These are phyloP conservation scores for Musa itinerans DNA, from an alignment of 176 grass and related monocot genomes.

Conservation along the genomic window DNA sequence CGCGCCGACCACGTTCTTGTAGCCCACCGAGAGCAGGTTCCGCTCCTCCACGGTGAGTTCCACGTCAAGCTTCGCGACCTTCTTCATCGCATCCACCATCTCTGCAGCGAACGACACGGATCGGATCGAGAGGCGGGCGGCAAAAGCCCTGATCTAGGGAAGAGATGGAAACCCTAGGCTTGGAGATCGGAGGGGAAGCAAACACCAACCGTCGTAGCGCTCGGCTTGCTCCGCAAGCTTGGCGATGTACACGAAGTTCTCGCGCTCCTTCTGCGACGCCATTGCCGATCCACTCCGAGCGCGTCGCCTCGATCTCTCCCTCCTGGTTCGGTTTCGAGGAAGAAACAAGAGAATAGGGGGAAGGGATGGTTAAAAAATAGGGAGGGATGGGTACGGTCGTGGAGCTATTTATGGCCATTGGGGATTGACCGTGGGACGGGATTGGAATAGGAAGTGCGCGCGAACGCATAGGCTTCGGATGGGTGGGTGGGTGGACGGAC, in stretches of 20 bases:
- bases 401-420: background rate
- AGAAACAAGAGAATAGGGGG: too few species aligned
- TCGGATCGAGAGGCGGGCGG: background rate
- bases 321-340: background rate
- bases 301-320: background rate
- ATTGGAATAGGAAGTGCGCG: background rate
- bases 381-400: background rate
- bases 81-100: conserved; percentile 57
- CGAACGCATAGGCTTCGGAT: too few species aligned
- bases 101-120: conserved; percentile 24
- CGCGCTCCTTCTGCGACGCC: conserved; percentile 8
- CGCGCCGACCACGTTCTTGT: conserved; percentile 49
- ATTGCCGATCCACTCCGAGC: conserved; percentile 2
- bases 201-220: background rate
- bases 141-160: background rate
- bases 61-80: conserved; percentile 37
- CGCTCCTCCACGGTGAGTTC: conserved; percentile 45
- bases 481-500: too few species aligned
- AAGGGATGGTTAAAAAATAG: too few species aligned
- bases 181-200: background rate
- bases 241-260: conserved; percentile 7
- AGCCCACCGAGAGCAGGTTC: conserved; percentile 50
- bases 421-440: background rate
- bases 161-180: background rate
- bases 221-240: conserved; percentile 15